A percentile compares a stretch with the other conserved stretches of the same genome.
phyloP scores from a whole-genome alignment of 257 asterid genomes.

The Verbascum thapsus region DNA sequence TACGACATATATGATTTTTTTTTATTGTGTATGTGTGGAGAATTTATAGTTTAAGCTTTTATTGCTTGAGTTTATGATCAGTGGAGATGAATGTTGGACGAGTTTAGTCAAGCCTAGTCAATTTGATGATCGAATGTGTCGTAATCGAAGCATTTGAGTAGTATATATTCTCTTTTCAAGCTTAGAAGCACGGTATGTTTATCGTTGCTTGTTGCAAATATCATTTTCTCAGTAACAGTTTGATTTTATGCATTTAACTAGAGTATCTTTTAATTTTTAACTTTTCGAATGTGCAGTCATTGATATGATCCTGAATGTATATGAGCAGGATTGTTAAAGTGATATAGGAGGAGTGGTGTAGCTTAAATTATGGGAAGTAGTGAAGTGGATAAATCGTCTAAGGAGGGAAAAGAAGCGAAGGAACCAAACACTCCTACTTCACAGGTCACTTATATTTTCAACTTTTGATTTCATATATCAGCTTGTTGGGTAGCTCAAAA shows the following conservation, averaged over 20 bases:
- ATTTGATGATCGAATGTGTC: slow-evolving; percentile 4
- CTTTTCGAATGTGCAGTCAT: not conserved
- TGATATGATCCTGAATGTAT: slow-evolving; percentile 8
- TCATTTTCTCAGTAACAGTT: not conserved
- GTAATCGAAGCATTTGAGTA: not conserved
- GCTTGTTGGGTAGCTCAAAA: not conserved
- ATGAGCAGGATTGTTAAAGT: slow-evolving; percentile 43
- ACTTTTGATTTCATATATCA: not conserved
- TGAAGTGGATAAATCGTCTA: slow-evolving; percentile 77
- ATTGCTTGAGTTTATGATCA: slow-evolving; percentile 1
- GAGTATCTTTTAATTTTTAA: slow-evolving; percentile 10
- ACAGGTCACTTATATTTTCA: slow-evolving; percentile 47
- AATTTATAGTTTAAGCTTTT: not conserved
- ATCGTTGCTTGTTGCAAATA: not conserved
- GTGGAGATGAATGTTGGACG: not conserved
- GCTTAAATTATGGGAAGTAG: slow-evolving; percentile 67
- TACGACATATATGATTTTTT: not conserved
- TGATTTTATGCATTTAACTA: not conserved
- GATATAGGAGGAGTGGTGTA: slow-evolving; percentile 32
- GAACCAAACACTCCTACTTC: slow-evolving; percentile 69
- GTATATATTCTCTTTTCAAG: not conserved
- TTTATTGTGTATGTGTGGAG: slow-evolving; percentile 3
- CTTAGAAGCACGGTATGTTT: not conserved
- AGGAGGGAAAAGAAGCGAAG: slow-evolving; percentile 78
- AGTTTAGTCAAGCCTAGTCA: not conserved